A percentile compares a stretch with the other conserved stretches of the same genome.
Evolutionary conservation across 441 rosid genomes (phyloP).

Genomic region (Monsonia emarginata): DNA sequence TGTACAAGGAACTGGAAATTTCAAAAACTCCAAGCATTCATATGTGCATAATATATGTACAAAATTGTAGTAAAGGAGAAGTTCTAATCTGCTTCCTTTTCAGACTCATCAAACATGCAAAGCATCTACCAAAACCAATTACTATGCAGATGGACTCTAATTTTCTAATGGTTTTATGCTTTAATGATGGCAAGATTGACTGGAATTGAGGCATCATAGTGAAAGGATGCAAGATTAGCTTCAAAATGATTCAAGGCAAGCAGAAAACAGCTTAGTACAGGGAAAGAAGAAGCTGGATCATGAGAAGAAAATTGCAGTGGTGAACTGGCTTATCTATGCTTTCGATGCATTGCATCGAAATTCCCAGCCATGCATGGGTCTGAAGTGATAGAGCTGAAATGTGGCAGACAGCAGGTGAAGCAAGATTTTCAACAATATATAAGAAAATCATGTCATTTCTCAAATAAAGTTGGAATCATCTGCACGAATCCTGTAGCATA

Average conservation of each 20-base stretch:
- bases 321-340: neutral
- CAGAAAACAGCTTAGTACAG: neutral
- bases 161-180: neutral
- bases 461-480: no score
- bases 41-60: no score
- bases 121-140: neutral
- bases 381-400: neutral
- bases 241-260: no score
- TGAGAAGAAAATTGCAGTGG: neutral
- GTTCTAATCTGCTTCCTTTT: neutral
- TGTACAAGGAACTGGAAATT: no score
- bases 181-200: neutral
- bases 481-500: no score
- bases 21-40: no score
- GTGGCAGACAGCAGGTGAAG: no score
- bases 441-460: no score
- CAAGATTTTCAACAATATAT: no score
- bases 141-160: neutral
- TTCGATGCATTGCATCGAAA: neutral
- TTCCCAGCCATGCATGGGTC: neutral
- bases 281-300: neutral
- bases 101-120: neutral
- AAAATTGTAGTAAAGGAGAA: no score
- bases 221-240: neutral
- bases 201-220: no score